phyloP scores from a whole-genome alignment of 2,329 filamentous ascomycete species.

The Exophiala mesophila region DNA sequence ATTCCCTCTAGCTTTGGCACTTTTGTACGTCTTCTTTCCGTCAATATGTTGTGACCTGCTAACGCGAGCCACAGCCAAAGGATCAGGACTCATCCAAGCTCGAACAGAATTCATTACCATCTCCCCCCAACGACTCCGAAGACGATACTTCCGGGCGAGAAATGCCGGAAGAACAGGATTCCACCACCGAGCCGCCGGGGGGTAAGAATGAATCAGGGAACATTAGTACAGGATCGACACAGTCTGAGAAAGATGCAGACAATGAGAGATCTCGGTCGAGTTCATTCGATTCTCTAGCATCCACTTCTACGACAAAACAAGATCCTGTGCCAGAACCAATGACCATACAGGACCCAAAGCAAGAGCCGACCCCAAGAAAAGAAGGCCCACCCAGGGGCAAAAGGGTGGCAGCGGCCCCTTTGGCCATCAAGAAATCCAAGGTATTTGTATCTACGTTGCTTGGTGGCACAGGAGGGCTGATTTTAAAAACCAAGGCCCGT shows the following conservation, averaged over 20 bases:
- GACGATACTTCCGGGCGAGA: not conserved
- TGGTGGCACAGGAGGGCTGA: too few species aligned
- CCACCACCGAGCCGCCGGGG: too few species aligned
- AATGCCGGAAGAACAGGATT: not conserved
- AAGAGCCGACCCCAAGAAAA: too few species aligned
- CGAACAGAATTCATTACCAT: not conserved
- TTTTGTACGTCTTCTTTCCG: constrained; percentile 44
- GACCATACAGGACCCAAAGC: too few species aligned
- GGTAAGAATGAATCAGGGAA: not conserved
- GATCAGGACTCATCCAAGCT: not conserved
- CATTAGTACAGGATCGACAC: not conserved
- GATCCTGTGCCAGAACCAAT: constrained; percentile 10
- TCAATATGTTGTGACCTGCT: not conserved
- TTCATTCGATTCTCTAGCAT: constrained; percentile 16
- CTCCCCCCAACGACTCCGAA: constrained; percentile 3
- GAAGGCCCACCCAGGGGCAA: too few species aligned
- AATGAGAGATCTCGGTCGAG: constrained; percentile 16
- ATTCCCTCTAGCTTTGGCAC: constrained; percentile 75
- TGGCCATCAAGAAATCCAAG: too few species aligned
- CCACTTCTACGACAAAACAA: constrained; percentile 18
- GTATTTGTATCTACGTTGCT: too few species aligned
- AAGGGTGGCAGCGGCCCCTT: too few species aligned
- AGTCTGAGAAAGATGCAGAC: constrained; percentile 5
- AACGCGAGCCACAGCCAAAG: not conserved
- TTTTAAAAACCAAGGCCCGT: constrained; percentile 14